Conservation (phyloP, 2,329 filamentous ascomycete species). For the Paraphoma chrysanthemicola region DNA sequence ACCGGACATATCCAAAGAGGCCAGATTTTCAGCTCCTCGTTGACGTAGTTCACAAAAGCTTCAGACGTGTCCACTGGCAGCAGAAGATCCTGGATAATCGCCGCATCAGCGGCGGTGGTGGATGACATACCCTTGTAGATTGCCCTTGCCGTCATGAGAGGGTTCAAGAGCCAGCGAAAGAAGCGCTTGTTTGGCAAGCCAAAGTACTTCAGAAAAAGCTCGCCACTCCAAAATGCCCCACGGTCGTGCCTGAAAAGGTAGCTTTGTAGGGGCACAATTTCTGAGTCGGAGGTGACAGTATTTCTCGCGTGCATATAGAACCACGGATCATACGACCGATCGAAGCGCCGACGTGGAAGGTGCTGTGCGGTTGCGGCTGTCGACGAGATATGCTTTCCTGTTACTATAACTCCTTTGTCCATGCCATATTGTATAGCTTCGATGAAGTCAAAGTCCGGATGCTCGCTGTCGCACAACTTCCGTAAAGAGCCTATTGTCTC, state of each 20-base stretch:
- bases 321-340: constrained; percentile 51
- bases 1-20: constrained; percentile 64
- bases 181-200: constrained; percentile 62
- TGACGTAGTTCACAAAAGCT: constrained; percentile 59
- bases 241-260: constrained; percentile 75
- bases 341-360: constrained; percentile 31
- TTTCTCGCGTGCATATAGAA: constrained; percentile 50
- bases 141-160: constrained; percentile 64
- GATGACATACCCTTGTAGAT: constrained; percentile 67
- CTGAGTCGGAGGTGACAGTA: constrained; percentile 11
- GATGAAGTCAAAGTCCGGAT: constrained; percentile 48
- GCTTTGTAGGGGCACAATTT: constrained; percentile 62
- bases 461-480: constrained; percentile 37
- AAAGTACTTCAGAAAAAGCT: constrained; percentile 65
- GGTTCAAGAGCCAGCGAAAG: constrained; percentile 63
- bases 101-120: constrained; percentile 59
- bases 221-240: constrained; percentile 69
- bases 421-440: constrained; percentile 54
- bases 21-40: constrained; percentile 54
- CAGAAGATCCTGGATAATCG: constrained; percentile 67
- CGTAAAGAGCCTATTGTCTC: constrained; percentile 47
- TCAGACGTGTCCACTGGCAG: constrained; percentile 59
- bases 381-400: constrained; percentile 6
- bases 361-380: background rate
- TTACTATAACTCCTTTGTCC: constrained; percentile 5